Conservation (phyloP, 78 protist genomes). For the Emiliania huxleyi region DNA sequence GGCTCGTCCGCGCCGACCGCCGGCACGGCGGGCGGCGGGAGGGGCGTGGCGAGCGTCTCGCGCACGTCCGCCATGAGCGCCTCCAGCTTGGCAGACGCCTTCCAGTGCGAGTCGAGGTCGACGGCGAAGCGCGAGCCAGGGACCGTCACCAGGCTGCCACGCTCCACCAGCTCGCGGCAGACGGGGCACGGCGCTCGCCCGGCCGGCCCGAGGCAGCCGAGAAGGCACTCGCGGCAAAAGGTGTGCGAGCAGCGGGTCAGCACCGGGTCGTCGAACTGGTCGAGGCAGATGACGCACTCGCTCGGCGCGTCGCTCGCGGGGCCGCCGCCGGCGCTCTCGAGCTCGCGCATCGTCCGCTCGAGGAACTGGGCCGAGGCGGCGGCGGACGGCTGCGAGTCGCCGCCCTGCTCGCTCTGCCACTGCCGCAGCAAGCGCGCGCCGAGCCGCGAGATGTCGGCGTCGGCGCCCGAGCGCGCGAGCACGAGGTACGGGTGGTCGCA, state of each 20-base stretch:
- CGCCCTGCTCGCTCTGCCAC: not conserved
- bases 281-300: conserved; percentile 39
- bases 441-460: not conserved
- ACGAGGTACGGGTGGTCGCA: conserved; percentile 41
- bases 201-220: not conserved
- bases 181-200: conserved; percentile 24
- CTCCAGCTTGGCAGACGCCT: not conserved
- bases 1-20: too few relatives aligned
- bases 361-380: too few relatives aligned
- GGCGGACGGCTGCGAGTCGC: not conserved
- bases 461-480: not conserved
- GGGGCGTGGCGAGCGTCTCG: not conserved
- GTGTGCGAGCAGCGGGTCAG: conserved; percentile 35
- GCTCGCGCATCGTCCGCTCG: not conserved
- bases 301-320: not conserved
- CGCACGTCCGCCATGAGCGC: not conserved
- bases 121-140: conserved; percentile 22
- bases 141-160: not conserved
- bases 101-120: not conserved
- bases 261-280: conserved; percentile 25
- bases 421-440: not conserved
- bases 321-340: not conserved
- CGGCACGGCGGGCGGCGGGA: not conserved
- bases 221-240: conserved; percentile 39
- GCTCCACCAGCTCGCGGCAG: not conserved